Evolutionary conservation across 2,329 filamentous ascomycete genomes (phyloP).

Genomic region (Zalaria obscura): DNA sequence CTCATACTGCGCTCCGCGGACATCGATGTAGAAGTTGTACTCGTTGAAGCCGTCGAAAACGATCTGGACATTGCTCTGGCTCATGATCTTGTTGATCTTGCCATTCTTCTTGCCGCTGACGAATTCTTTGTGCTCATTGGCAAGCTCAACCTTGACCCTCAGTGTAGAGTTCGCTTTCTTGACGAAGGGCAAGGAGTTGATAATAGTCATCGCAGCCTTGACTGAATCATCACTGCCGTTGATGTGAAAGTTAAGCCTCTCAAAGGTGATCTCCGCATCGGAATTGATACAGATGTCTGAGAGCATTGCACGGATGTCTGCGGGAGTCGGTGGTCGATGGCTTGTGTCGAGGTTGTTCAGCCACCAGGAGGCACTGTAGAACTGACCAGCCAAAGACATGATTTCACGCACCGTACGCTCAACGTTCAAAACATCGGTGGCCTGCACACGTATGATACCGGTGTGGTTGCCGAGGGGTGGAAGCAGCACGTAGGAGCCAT

Average conservation of each 20-base stretch:
- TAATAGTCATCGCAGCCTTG: constrained; percentile 86
- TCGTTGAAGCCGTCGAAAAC: constrained; percentile 99
- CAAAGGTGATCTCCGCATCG: constrained; percentile 85
- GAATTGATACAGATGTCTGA: constrained; percentile 94
- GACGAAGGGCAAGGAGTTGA: constrained; percentile 82
- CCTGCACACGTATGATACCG: constrained; percentile 77
- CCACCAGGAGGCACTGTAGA: constrained; percentile 96
- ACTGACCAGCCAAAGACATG: constrained; percentile 90
- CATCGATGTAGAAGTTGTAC: constrained; percentile 99
- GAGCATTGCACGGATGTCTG: constrained; percentile 77
- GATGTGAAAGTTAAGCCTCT: constrained; percentile 85
- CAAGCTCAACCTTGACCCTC: constrained; percentile 93
- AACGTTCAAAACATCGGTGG: constrained; percentile 81
- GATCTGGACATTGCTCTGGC: constrained; percentile 96
- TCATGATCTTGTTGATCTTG: constrained; percentile 99
- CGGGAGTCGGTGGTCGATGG: constrained; percentile 45
- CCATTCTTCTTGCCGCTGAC: constrained; percentile 99
- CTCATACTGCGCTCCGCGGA: constrained; percentile 82
- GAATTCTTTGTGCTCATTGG: constrained; percentile 98
- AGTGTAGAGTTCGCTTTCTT: constrained; percentile 82
- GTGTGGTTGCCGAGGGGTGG: constrained; percentile 76
- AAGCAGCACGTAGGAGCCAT: constrained; percentile 89
- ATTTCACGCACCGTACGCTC: constrained; percentile 91
- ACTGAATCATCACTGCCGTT: constrained; percentile 94
- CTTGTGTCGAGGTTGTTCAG: constrained; percentile 62